Conservation (phyloP, 495 filamentous ascomycete species). For the Aspergillus heteromorphus region DNA sequence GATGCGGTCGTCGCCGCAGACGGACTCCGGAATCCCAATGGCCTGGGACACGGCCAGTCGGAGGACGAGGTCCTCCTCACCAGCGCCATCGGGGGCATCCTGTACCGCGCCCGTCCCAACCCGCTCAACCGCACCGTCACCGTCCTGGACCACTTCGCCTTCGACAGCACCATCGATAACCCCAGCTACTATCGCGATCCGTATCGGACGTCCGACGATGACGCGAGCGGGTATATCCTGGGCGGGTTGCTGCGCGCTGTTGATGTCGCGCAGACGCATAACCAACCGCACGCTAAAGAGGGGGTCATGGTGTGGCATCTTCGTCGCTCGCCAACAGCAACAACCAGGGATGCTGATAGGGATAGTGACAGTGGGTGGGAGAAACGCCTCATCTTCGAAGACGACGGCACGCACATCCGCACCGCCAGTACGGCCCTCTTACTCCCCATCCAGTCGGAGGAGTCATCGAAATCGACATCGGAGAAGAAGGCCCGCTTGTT, state of each 20-base stretch:
- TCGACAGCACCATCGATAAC: conserved; percentile 51
- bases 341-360: no score
- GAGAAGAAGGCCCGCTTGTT: conserved; percentile 52
- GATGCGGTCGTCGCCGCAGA: conserved; percentile 38
- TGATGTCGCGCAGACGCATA: conserved; percentile 25
- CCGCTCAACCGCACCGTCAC: conserved; percentile 29
- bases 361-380: no score
- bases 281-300: conserved; percentile 35
- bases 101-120: conserved; percentile 23
- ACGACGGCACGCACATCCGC: conserved; percentile 50
- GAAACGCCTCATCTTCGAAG: conserved; percentile 49
- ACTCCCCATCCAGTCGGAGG: conserved; percentile 44
- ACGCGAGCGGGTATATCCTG: conserved; percentile 53
- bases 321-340: conserved; percentile 12
- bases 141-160: conserved; percentile 33
- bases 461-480: no score
- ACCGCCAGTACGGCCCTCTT: conserved; percentile 49
- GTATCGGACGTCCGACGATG: conserved; percentile 24
- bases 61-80: conserved; percentile 44
- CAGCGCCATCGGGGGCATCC: conserved; percentile 31
- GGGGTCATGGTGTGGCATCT: conserved; percentile 46
- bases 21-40: conserved; percentile 49
- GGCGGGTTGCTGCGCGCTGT: conserved; percentile 42
- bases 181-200: conserved; percentile 51
- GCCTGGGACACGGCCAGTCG: conserved; percentile 47